A percentile compares a stretch with the other conserved stretches of the same genome.
These are phyloP conservation scores for Calonectria fujianensis DNA, from an alignment of 2,329 filamentous ascomycete species.

Conservation along the genomic window DNA sequence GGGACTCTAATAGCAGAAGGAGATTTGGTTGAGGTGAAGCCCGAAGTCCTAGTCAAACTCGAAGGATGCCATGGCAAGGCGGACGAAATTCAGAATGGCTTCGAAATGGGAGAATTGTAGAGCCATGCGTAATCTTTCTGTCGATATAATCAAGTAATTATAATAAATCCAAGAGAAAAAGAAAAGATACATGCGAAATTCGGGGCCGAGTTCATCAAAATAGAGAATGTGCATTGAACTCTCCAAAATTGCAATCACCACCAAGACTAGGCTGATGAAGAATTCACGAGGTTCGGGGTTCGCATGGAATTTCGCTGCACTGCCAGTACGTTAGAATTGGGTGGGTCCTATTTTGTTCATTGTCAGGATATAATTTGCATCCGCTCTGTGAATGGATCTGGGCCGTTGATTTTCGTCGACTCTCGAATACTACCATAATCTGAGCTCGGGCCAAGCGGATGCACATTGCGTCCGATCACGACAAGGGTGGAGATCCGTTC, in stretches of 20 bases:
- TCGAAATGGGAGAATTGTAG: not conserved
- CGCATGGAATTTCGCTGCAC: too few species aligned
- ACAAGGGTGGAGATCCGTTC: not conserved
- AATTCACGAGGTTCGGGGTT: too few species aligned
- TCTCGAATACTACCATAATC: not conserved
- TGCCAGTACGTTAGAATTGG: too few species aligned
- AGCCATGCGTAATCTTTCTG: fast-evolving
- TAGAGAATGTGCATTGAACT: too few species aligned
- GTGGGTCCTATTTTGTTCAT: not conserved
- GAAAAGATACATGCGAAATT: not conserved
- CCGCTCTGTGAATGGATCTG: not conserved
- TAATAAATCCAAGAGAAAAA: not conserved
- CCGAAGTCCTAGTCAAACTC: not conserved
- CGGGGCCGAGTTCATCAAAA: too few species aligned
- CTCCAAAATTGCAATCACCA: too few species aligned
- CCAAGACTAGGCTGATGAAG: too few species aligned
- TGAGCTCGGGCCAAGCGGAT: not conserved
- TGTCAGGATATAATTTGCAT: not conserved
- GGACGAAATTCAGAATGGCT: not conserved
- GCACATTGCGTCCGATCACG: not conserved
- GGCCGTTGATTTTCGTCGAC: not conserved
- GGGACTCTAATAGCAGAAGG: not conserved
- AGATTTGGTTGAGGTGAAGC: not conserved
- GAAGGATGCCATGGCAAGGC: not conserved
- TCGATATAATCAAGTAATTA: not conserved